Base-by-base conservation (phyloP, 2,329 filamentous ascomycete genomes). In the Ophiostoma pallidulum region DNA sequence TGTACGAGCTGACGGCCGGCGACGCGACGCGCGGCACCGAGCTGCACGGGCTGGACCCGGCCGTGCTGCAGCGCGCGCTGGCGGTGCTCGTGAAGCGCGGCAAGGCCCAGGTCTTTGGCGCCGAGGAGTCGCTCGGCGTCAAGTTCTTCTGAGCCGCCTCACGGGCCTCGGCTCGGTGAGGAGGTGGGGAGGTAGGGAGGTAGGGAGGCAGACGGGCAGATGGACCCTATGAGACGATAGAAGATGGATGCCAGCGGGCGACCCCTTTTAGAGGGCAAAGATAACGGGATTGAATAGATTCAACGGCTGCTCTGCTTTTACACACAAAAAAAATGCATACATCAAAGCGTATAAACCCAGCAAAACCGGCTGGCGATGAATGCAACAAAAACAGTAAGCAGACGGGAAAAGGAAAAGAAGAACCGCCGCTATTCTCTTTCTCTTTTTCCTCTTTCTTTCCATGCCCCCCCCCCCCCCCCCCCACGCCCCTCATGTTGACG, bases 31-130 rank as follows among this genome's bases (percentile, higher is more conserved):
- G 71, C 49, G 80, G 77, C 2, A 78, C 82, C 56, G 88, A 94
- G 57, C 87, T 94, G 59, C 80, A 88, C 64, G 86, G 86, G n/a
- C 85, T 98, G 71, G 90, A 97, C 61, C 72, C 75, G 39, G 86
- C 89, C 20, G 65, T 95, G 52, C 73, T 98, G 59, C 77, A 84
- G 56, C 89, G 84, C 64, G 84, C 86, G 32, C 72, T 98, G 41
- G 77, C 78, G 51, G 73, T 92, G 42, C 73, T 96, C 41, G 90
- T 94, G 31, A 95, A 94, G 73, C 78, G 84, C 53, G 89, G 89
- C 56, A 94, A 86, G 67, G 91, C 90, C 13, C 91, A 97, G 65
- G 80, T 97, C 22, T 97, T 98, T 68, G 91, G 91, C 29, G 78
- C 80, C 46, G 89, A 91, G 59, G 88, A 91, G 62, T 85, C 86